Conservation (phyloP, 495 filamentous ascomycete species). For the Penicillium goetzii region DNA sequence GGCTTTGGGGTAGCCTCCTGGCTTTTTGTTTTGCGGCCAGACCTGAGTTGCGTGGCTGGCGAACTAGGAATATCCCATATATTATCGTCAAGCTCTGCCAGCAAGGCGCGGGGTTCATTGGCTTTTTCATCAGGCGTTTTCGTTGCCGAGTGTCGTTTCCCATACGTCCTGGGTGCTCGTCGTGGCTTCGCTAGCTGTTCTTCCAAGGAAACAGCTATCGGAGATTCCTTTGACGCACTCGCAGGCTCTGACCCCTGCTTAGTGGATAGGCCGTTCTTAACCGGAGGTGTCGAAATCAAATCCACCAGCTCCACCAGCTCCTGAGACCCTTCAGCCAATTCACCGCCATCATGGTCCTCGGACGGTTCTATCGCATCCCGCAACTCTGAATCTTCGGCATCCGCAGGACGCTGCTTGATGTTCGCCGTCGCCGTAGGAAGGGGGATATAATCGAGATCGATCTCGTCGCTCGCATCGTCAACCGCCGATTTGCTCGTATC, state of each 20-base stretch:
- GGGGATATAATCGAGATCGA: constrained; percentile 28
- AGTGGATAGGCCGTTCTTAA: neutral
- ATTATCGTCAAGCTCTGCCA: constrained; percentile 8
- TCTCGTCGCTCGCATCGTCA: constrained; percentile 12
- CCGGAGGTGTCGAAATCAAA: neutral
- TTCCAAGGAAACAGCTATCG: neutral
- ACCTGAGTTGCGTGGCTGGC: constrained; percentile 7
- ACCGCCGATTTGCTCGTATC: constrained; percentile 25
- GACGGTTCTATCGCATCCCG: neutral
- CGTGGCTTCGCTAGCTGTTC: constrained; percentile 15
- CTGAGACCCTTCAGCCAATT: neutral
- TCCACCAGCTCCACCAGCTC: constrained; percentile 1
- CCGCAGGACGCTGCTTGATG: constrained; percentile 4
- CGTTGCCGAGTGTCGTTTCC: constrained; percentile 18
- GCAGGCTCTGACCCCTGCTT: neutral
- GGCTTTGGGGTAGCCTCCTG: constrained; percentile 16
- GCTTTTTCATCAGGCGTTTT: constrained; percentile 11
- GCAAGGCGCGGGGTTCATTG: neutral
- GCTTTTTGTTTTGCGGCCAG: constrained; percentile 19
- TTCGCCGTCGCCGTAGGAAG: constrained; percentile 14
- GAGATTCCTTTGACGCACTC: neutral
- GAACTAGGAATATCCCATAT: constrained; percentile 33
- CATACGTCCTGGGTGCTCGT: constrained; percentile 17
- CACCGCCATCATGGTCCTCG: neutral
- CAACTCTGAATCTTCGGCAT: constrained; percentile 2